A percentile compares a stretch with the other conserved stretches of the same genome.
phyloP scores from a whole-genome alignment of 2,329 filamentous ascomycete species.

The Fusarium praegraminearum region DNA sequence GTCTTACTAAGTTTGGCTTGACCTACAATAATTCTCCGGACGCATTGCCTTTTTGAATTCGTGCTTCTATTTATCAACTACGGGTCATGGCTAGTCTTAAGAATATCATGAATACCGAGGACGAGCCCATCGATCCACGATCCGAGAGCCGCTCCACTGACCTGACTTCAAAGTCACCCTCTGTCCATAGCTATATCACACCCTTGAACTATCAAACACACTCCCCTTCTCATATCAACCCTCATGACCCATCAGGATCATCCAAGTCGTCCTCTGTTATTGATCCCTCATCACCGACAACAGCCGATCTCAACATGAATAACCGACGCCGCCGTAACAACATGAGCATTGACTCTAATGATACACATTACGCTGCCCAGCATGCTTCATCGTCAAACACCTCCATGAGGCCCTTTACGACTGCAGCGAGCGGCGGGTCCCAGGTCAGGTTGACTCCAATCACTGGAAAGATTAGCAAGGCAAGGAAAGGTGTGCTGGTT shows the following conservation, averaged over 20 bases:
- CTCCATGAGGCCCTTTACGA: conserved; percentile 57
- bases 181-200: conserved; percentile 56
- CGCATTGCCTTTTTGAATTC: conserved; percentile 47
- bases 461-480: conserved; percentile 67
- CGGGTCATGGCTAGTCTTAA: conserved; percentile 66
- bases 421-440: conserved; percentile 51
- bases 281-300: conserved; percentile 44
- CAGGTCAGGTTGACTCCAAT: conserved; percentile 67
- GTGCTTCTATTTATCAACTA: conserved; percentile 57
- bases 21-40: conserved; percentile 49
- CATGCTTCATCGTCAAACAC: conserved; percentile 46
- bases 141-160: conserved; percentile 61
- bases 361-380: conserved; percentile 52
- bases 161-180: conserved; percentile 53
- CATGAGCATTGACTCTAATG: conserved; percentile 64
- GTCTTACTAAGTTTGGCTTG: conserved; percentile 59
- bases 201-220: conserved; percentile 50
- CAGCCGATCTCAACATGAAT: conserved; percentile 46
- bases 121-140: conserved; percentile 59
- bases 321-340: conserved; percentile 58
- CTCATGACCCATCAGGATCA: conserved; percentile 52
- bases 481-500: conserved; percentile 70
- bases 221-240: conserved; percentile 52
- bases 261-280: conserved; percentile 45
- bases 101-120: conserved; percentile 69